Conservation (phyloP, 2,329 filamentous ascomycete species). For the Penicillium sp. region DNA sequence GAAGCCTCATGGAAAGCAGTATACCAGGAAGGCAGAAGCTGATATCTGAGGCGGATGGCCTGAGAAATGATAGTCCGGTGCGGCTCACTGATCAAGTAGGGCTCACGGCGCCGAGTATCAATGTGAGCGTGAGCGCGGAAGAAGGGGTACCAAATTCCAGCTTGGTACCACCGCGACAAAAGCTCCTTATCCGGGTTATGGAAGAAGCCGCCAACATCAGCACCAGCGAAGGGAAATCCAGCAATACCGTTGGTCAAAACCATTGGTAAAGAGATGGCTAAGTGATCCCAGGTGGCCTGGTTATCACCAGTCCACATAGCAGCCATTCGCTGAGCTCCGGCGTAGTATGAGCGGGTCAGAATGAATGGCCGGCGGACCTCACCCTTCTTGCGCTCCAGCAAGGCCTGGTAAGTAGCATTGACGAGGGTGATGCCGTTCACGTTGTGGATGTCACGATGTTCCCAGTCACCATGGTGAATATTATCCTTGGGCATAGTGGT, state of each 20-base stretch:
- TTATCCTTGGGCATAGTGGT: constrained; percentile 99
- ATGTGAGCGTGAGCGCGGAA: constrained; percentile 98
- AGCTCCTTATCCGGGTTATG: constrained; percentile 94
- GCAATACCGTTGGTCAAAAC: constrained; percentile 87
- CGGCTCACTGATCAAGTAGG: constrained; percentile 82
- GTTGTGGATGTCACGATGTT: constrained; percentile 96
- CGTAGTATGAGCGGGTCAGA: constrained; percentile 87
- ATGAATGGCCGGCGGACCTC: constrained; percentile 86
- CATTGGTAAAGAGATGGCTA: constrained; percentile 91
- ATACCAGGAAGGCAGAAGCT: constrained; percentile 90
- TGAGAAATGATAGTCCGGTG: constrained; percentile 84
- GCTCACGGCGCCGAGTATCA: constrained; percentile 89
- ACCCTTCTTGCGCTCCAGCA: constrained; percentile 81
- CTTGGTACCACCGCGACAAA: constrained; percentile 92
- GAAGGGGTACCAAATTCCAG: constrained; percentile 96
- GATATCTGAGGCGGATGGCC: constrained; percentile 84
- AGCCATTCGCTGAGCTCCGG: constrained; percentile 83
- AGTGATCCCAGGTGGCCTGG: constrained; percentile 86
- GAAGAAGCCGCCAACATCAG: constrained; percentile 97
- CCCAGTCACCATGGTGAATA: constrained; percentile 86
- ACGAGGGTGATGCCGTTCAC: constrained; percentile 93
- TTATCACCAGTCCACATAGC: constrained; percentile 99
- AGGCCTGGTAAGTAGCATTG: constrained; percentile 86
- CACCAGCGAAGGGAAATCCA: constrained; percentile 90
- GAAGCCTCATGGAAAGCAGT: constrained; percentile 93